Evolutionary conservation across 2,329 filamentous ascomycete species (phyloP), one percentile per base, ranked within the genome.

Genomic region (Fusarium tuaranense): DNA sequence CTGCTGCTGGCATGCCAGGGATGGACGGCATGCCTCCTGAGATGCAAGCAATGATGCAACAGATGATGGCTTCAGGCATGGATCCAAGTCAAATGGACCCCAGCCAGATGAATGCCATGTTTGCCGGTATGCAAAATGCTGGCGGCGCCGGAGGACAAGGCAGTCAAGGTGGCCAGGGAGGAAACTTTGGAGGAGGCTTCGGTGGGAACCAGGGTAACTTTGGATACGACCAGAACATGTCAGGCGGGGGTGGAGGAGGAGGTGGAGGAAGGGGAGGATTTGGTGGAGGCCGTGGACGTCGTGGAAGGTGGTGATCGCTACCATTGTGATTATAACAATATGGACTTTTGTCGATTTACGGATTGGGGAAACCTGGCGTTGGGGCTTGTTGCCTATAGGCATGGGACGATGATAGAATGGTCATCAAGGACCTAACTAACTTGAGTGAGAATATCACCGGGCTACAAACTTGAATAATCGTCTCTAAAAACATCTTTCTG

Each of bases 31-130:
- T 92, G 82, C 84, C 89, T 4, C 88, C 90, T 0, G 91, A 92
- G 79, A 92, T 92, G 89, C 90, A 92, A 80, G 85, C 86, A 55
- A 91, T 92, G 88, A 91, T 92, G 89, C 90, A 92, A 81, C 90
- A 92, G 81, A 92, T 92, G 90, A 92, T 92, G 88, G 86, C 88
- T 1, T 86, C 86, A 1, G 91, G 90, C 25, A 90, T 92, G 84
- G 91, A 92, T 73, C 90, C 90, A 46, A 90, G 86, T 70, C 90
- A 92, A 82, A 92, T 92, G 89, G 91, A 92, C 71, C 88, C 89
- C 41, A 84, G 83, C 36, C 82, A 88, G 68, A 88, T 91, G 84
- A 86, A 86, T 16, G 85, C 87, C 78, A 91, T 92, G 89, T 92
- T 91, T 76, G 84, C 86, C 0, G 86, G 87, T 36, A 90, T 90